Conservation (phyloP, 2,329 filamentous ascomycete species). For the Dactylellina sp. region DNA sequence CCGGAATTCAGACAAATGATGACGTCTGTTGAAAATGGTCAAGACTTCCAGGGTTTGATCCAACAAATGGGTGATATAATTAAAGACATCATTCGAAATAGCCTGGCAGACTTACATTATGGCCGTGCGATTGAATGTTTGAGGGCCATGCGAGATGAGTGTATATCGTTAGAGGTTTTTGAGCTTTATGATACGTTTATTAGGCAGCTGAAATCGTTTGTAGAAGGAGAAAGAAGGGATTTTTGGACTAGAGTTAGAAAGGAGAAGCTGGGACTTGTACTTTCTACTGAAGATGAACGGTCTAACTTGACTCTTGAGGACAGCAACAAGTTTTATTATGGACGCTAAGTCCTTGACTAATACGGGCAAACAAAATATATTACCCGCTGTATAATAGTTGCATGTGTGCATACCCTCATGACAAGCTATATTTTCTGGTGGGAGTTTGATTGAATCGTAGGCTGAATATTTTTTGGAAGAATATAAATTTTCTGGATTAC, state of each 20-base stretch:
- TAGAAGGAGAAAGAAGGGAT: slow-evolving; percentile 37
- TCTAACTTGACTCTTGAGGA: slow-evolving; percentile 38
- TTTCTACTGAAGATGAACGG: slow-evolving; percentile 44
- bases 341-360: too few species aligned
- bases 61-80: slow-evolving; percentile 81
- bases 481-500: slow-evolving; percentile 43
- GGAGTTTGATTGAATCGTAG: neutral
- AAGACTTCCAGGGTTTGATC: slow-evolving; percentile 74
- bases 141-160: slow-evolving; percentile 80
- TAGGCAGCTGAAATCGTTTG: slow-evolving; percentile 27
- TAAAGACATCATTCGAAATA: slow-evolving; percentile 75
- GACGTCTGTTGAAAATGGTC: slow-evolving; percentile 70
- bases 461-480: slow-evolving; percentile 26
- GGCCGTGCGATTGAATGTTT: slow-evolving; percentile 79
- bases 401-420: too few species aligned
- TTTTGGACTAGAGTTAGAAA: slow-evolving; percentile 54
- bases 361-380: too few species aligned
- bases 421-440: neutral
- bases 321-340: slow-evolving; percentile 47
- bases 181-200: slow-evolving; percentile 47
- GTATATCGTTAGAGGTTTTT: slow-evolving; percentile 74
- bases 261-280: slow-evolving; percentile 48
- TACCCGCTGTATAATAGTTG: too few species aligned
- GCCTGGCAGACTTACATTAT: slow-evolving; percentile 81
- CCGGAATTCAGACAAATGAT: slow-evolving; percentile 90